These are phyloP conservation scores for Alisma plantagoaquatica DNA, from an alignment of 106 monocot genomes.

Conservation along the genomic window DNA sequence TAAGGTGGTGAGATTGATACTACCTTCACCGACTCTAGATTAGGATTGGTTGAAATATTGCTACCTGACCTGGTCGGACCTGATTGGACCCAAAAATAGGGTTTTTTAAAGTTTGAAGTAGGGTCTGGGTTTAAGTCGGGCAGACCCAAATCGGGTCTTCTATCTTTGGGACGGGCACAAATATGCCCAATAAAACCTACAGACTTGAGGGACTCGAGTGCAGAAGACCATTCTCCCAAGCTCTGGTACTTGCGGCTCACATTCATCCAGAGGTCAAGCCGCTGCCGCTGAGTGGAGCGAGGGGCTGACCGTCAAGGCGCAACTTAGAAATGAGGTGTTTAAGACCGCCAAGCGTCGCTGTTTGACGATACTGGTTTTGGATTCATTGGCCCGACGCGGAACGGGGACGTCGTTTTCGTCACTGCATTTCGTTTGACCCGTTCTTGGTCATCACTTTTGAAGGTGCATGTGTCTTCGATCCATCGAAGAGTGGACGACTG, in stretches of 20 bases:
- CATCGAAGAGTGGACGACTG: conserved; percentile 64
- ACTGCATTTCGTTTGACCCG: conserved; percentile 93
- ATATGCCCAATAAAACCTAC: no score
- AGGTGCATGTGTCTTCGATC: conserved; percentile 50
- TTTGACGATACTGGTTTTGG: conserved; percentile 8
- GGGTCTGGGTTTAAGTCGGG: no score
- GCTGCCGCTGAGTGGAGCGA: conserved; percentile 4
- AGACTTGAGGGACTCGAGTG: no score
- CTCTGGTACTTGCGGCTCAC: conserved; percentile 79
- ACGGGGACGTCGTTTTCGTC: conserved; percentile 79
- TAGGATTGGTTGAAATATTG: no score
- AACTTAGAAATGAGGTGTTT: conserved; percentile 65
- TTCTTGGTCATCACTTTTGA: conserved; percentile 52
- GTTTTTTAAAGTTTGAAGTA: no score
- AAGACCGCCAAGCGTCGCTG: conserved; percentile 26
- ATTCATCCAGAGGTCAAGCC: conserved; percentile 34
- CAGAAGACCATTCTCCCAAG: conserved; percentile 81
- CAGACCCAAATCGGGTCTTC: no score
- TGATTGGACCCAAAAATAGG: no score
- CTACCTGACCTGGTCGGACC: no score
- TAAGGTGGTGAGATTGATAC: no score
- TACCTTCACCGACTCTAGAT: no score
- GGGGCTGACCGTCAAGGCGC: conserved; percentile 58
- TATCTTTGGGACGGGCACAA: no score
- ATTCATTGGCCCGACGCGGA: conserved; percentile 54